These are phyloP conservation scores for Wickerhamomyces strasburgensis DNA, from an alignment of 805 yeast species.

Conservation along the genomic window DNA sequence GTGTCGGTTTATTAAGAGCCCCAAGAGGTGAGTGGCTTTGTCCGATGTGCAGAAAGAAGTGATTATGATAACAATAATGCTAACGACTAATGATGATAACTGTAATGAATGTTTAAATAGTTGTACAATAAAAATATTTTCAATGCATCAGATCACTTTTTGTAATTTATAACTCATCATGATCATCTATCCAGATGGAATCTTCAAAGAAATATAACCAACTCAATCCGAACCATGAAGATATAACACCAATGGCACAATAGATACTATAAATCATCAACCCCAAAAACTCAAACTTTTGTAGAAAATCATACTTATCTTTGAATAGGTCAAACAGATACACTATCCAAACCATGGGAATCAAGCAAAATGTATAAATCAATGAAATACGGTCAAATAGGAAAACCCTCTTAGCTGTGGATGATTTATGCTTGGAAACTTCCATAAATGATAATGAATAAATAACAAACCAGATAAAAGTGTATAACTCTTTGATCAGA, in stretches of 20 bases:
- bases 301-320: constrained; percentile 45
- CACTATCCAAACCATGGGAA: constrained; percentile 52
- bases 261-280: constrained; percentile 82
- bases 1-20: constrained; percentile 61
- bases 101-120: not conserved
- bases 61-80: constrained; percentile 7
- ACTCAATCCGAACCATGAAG: constrained; percentile 83
- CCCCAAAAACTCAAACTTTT: constrained; percentile 65
- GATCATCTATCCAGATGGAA: constrained; percentile 45
- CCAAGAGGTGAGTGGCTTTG: constrained; percentile 73
- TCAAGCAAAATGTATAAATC: constrained; percentile 60
- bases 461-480: constrained; percentile 80
- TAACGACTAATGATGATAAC: no score
- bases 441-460: constrained; percentile 69
- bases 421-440: constrained; percentile 43
- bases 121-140: not conserved
- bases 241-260: constrained; percentile 77
- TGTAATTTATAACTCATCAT: constrained; percentile 6
- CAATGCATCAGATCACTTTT: not conserved
- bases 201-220: constrained; percentile 89
- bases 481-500: constrained; percentile 68
- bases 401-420: constrained; percentile 44
- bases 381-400: constrained; percentile 66
- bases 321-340: constrained; percentile 53
- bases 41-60: constrained; percentile 35